These are phyloP conservation scores for Kuraishia hungarica DNA, from an alignment of 805 yeast genomes.

Conservation along the genomic window DNA sequence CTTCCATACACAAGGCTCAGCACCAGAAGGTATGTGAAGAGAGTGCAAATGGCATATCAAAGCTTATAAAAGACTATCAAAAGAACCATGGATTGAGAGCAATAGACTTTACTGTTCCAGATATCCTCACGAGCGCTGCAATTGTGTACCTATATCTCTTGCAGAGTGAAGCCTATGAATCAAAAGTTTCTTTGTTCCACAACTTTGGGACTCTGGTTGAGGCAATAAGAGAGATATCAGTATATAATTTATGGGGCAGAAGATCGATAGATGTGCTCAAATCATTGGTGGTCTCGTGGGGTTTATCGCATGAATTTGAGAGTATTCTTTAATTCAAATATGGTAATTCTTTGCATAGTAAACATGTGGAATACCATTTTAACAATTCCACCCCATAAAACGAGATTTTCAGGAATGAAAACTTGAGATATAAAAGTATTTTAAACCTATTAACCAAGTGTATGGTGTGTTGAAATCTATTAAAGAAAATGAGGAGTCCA, in stretches of 20 bases:
- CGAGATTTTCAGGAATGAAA: too few relatives aligned
- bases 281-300: not conserved
- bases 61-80: slow-evolving; percentile 5
- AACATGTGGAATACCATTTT: too few relatives aligned
- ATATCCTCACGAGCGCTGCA: slow-evolving; percentile 7
- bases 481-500: too few relatives aligned
- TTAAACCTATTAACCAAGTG: too few relatives aligned
- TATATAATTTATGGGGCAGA: not conserved
- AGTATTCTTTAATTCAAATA: not conserved
- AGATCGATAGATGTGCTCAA: not conserved
- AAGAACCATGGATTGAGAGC: slow-evolving; percentile 5
- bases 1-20: slow-evolving; percentile 1
- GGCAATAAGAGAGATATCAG: not conserved
- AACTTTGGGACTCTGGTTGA: not conserved
- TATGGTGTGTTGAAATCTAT: too few relatives aligned
- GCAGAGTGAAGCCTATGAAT: not conserved
- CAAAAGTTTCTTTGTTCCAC: not conserved
- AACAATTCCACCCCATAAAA: too few relatives aligned
- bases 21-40: slow-evolving; percentile 3
- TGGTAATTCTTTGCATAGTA: too few relatives aligned
- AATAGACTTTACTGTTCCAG: slow-evolving; percentile 8
- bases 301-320: not conserved
- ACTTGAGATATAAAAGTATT: too few relatives aligned
- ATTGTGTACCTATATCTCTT: slow-evolving; percentile 7
- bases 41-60: slow-evolving; percentile 5